Evolutionary conservation across 2,329 filamentous ascomycete genomes (phyloP).

Genomic region (Aureobasidium sp.): DNA sequence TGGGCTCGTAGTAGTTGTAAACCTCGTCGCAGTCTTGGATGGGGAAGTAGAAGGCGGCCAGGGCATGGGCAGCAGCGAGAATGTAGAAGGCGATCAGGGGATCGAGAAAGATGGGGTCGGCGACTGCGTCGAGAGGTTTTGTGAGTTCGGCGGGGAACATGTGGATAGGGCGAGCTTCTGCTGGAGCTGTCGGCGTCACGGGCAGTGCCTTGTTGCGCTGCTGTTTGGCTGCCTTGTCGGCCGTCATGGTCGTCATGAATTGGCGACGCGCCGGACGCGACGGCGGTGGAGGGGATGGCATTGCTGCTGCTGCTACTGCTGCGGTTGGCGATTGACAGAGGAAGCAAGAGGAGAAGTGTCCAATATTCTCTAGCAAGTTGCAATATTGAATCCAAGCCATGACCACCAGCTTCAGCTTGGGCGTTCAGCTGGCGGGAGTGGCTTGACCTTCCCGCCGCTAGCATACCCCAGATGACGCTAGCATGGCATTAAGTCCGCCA

Average conservation of each 20-base stretch:
- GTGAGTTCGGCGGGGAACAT: constrained; percentile 1
- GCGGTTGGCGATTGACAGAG: not conserved
- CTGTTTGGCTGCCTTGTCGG: not conserved
- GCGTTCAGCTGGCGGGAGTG: not conserved
- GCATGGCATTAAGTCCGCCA: not conserved
- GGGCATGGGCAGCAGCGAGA: constrained; percentile 64
- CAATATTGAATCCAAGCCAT: constrained; percentile 1
- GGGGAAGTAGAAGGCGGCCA: constrained; percentile 76
- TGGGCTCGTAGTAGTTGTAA: constrained; percentile 98
- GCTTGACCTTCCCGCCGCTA: not conserved
- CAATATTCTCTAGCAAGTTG: not conserved
- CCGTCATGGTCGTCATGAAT: constrained; percentile 9
- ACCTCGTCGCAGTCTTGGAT: constrained; percentile 98
- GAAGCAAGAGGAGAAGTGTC: not conserved
- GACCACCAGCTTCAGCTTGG: not conserved
- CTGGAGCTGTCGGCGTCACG: not conserved
- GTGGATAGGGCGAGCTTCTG: not conserved
- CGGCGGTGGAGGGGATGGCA: not conserved
- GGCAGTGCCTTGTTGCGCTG: not conserved
- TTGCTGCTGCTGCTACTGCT: not conserved
- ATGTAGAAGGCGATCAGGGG: constrained; percentile 73
- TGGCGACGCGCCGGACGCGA: constrained; percentile 7
- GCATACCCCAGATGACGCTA: constrained; percentile 1
- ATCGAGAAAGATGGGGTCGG: constrained; percentile 30
- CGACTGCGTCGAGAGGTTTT: constrained; percentile 3